Evolutionary conservation across 2,329 filamentous ascomycete species (phyloP).

Genomic region (Diplodia sapinea): DNA sequence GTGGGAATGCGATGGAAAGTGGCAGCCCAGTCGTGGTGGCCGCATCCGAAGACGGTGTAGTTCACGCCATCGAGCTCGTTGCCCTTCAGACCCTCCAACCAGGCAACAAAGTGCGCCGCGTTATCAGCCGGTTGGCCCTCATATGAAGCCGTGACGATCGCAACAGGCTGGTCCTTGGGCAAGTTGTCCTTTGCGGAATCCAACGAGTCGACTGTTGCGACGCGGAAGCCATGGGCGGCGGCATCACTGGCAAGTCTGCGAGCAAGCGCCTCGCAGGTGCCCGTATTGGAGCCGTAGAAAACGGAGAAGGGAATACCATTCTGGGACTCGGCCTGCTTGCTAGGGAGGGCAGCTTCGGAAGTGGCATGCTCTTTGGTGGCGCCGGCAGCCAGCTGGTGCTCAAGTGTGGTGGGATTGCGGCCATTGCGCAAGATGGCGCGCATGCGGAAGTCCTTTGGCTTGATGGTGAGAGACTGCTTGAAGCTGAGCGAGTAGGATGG

Average conservation of each 20-base stretch:
- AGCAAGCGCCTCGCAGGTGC: conserved; percentile 52
- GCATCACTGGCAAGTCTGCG: conserved; percentile 47
- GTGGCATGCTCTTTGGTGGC: conserved; percentile 21
- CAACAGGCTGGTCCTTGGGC: conserved; percentile 45
- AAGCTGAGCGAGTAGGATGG: conserved; percentile 52
- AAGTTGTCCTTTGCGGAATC: conserved; percentile 45
- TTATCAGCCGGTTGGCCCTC: conserved; percentile 54
- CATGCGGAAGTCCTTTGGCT: conserved; percentile 51
- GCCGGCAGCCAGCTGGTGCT: conserved; percentile 38
- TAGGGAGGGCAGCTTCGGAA: conserved; percentile 27
- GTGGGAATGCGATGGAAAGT: conserved; percentile 52
- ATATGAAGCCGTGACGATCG: conserved; percentile 51
- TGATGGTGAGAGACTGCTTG: conserved; percentile 54
- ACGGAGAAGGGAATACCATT: conserved; percentile 38
- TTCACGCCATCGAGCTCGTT: conserved; percentile 43
- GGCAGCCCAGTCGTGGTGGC: conserved; percentile 50
- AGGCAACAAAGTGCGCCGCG: conserved; percentile 50
- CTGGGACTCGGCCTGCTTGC: neutral
- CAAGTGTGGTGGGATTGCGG: conserved; percentile 42
- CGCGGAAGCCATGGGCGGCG: conserved; percentile 45
- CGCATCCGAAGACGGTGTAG: conserved; percentile 51
- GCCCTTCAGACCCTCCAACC: conserved; percentile 43
- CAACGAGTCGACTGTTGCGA: conserved; percentile 44
- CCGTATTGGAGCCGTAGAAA: conserved; percentile 50
- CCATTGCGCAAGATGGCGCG: conserved; percentile 44